phyloP scores from a whole-genome alignment of 345 rosid genomes.

The Corchorus olitorius region DNA sequence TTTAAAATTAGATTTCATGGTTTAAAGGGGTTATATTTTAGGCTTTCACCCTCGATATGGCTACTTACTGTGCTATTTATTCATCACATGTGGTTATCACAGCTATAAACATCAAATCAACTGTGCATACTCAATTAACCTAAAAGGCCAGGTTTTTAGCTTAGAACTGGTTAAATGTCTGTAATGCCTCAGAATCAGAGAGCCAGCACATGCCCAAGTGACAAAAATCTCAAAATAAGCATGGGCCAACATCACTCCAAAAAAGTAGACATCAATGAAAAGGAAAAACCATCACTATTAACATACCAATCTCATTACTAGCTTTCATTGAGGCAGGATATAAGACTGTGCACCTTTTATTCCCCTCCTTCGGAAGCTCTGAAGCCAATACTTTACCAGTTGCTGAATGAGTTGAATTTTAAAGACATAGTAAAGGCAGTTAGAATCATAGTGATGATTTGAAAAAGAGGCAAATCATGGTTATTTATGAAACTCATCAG shows the following conservation, averaged over 20 bases:
- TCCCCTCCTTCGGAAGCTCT: constrained; percentile 79
- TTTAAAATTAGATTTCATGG: neutral
- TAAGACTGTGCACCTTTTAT: constrained; percentile 68
- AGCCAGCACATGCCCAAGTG: neutral
- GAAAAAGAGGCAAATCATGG: neutral
- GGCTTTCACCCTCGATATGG: neutral
- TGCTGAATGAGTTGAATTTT: constrained; percentile 51
- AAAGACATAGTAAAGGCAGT: neutral
- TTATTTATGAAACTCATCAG: neutral
- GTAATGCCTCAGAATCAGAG: neutral
- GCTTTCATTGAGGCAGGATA: constrained; percentile 96
- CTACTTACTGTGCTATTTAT: neutral
- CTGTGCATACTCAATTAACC: neutral
- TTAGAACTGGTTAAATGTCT: neutral
- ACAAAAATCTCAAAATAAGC: constrained; percentile 6
- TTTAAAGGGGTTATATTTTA: neutral
- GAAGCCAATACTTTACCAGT: constrained; percentile 87
- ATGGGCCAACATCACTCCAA: neutral
- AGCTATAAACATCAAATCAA: neutral
- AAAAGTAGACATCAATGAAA: neutral
- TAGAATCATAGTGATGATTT: neutral
- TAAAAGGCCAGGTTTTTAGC: neutral
- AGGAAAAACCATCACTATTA: constrained; percentile 18
- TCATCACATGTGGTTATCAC: neutral
- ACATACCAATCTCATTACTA: constrained; percentile 83